phyloP scores from a whole-genome alignment of 2,329 filamentous ascomycete genomes.

The Aspergillus amoenus region DNA sequence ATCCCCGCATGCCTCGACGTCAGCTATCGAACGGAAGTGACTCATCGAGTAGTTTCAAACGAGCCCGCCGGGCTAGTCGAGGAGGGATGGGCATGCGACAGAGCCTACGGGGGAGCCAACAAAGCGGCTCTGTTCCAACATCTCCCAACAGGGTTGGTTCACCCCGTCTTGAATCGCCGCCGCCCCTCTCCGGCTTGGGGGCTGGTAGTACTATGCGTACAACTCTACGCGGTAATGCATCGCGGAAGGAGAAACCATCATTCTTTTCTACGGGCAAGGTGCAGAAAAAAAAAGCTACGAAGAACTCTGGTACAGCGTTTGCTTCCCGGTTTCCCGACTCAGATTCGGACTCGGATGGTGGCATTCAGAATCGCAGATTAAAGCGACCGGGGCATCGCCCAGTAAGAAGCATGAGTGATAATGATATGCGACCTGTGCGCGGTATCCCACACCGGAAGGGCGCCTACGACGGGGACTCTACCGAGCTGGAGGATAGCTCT shows the following conservation, averaged over 20 bases:
- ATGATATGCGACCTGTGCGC: slow-evolving; percentile 61
- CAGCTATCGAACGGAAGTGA: slow-evolving; percentile 67
- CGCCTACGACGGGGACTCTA: slow-evolving; percentile 61
- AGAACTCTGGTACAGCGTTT: slow-evolving; percentile 30
- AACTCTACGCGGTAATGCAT: slow-evolving; percentile 50
- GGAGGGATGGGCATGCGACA: slow-evolving; percentile 62
- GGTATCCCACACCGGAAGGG: slow-evolving; percentile 61
- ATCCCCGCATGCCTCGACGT: slow-evolving; percentile 43
- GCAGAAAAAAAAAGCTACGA: slow-evolving; percentile 29
- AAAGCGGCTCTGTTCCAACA: slow-evolving; percentile 36
- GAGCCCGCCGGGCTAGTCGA: slow-evolving; percentile 51
- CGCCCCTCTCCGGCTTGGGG: slow-evolving; percentile 44
- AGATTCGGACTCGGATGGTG: slow-evolving; percentile 67
- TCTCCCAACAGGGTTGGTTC: slow-evolving; percentile 57
- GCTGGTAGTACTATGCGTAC: slow-evolving; percentile 43
- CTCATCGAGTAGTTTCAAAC: slow-evolving; percentile 73
- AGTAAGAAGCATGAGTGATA: slow-evolving; percentile 72
- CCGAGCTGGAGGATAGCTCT: slow-evolving; percentile 61
- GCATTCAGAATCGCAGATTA: slow-evolving; percentile 39
- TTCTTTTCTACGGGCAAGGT: slow-evolving; percentile 41
- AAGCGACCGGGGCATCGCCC: slow-evolving; percentile 56
- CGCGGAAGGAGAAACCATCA: slow-evolving; percentile 42
- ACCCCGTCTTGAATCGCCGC: slow-evolving; percentile 53
- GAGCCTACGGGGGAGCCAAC: slow-evolving; percentile 64
- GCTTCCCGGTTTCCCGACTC: slow-evolving; percentile 60